A percentile compares a stretch with the other conserved stretches of the same genome.
phyloP scores from a whole-genome alignment of 345 rosid genomes.

The Mercurialis annua region DNA sequence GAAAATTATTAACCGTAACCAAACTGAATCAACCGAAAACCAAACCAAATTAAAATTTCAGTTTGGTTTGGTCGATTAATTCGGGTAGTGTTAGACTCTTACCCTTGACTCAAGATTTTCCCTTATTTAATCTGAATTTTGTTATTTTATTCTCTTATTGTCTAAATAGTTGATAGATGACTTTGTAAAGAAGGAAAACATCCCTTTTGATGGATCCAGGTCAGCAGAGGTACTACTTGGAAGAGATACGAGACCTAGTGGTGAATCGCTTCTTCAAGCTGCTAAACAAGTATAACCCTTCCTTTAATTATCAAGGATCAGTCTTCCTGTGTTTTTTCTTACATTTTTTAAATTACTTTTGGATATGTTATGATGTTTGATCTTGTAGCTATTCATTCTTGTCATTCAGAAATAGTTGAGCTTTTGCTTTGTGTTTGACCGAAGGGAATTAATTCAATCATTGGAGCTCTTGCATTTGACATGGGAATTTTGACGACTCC shows the following conservation, averaged over 20 bases:
- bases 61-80: too few species aligned
- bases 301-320: neutral
- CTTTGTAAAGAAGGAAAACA: constrained; percentile 60
- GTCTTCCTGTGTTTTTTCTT: neutral
- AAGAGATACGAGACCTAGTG: constrained; percentile 96
- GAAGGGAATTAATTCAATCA: constrained; percentile 64
- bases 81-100: neutral
- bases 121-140: neutral
- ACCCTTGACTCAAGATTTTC: neutral
- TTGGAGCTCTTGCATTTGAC: constrained; percentile 57
- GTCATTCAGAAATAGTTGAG: neutral
- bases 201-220: constrained; percentile 42
- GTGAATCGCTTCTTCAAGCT: constrained; percentile 76
- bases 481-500: constrained; percentile 90
- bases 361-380: neutral
- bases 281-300: constrained; percentile 51
- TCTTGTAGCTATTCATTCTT: neutral
- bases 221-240: constrained; percentile 67
- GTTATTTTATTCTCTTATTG: neutral
- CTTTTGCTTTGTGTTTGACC: constrained; percentile 11
- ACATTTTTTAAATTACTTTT: neutral
- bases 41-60: too few species aligned
- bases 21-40: too few species aligned
- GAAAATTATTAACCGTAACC: too few species aligned
- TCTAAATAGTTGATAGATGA: constrained; percentile 47